Percentiles rank a stretch among this genome's conserved stretches.
Conservation (phyloP, 2,329 filamentous ascomycete genomes). For the Colletotrichum lupini region DNA sequence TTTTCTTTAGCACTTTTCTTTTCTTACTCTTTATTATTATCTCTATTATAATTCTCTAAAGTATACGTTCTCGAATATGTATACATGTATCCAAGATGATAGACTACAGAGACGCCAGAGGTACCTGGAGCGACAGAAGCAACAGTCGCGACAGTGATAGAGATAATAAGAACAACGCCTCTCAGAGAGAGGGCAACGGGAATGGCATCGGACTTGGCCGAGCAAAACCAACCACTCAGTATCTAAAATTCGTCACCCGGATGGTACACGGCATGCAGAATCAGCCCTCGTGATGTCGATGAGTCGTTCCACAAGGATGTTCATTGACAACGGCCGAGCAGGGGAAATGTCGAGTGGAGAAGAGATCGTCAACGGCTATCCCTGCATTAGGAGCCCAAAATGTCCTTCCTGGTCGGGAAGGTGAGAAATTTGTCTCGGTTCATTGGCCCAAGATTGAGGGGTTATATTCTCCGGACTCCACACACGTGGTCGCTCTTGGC, state of each 20-base stretch:
- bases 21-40: too few species aligned
- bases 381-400: not conserved
- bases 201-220: not conserved
- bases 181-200: not conserved
- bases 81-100: too few species aligned
- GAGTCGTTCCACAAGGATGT: not conserved
- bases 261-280: not conserved
- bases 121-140: not conserved
- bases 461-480: slow-evolving; percentile 5
- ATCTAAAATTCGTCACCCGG: not conserved
- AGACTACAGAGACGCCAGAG: not conserved
- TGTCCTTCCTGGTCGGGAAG: slow-evolving; percentile 1
- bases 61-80: too few species aligned
- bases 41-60: too few species aligned
- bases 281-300: not conserved
- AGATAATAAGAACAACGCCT: too few species aligned
- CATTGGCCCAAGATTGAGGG: not conserved
- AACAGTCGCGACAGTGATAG: not conserved
- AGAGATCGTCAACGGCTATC: not conserved
- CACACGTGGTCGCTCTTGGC: slow-evolving; percentile 22
- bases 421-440: not conserved
- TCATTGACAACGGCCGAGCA: not conserved
- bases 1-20: too few species aligned
- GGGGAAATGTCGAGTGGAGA: not conserved
- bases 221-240: not conserved